Conservation (phyloP, 257 asterid genomes). For the Coffea eugenioides region DNA sequence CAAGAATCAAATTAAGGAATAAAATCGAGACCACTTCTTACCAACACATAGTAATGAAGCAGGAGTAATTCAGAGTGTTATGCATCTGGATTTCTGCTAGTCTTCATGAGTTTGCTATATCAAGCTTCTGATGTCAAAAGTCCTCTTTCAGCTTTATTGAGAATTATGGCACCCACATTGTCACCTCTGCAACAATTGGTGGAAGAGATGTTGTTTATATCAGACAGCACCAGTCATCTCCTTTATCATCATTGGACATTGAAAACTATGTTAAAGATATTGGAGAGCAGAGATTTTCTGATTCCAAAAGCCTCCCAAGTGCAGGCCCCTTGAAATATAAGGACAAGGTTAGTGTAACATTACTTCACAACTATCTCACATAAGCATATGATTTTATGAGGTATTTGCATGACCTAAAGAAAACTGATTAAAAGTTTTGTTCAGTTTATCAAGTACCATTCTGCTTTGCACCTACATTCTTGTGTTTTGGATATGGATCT, state of each 20-base stretch:
- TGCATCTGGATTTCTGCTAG: not conserved
- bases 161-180: conserved; percentile 93
- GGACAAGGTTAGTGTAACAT: conserved; percentile 78
- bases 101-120: not conserved
- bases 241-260: conserved; percentile 67
- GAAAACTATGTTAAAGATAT: conserved; percentile 85
- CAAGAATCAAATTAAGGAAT: not conserved
- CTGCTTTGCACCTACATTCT: not conserved
- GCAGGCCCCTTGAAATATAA: conserved; percentile 80
- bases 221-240: conserved; percentile 90
- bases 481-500: not conserved
- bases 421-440: not conserved
- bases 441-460: not conserved
- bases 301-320: conserved; percentile 64
- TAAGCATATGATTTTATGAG: not conserved
- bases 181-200: conserved; percentile 92
- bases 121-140: conserved; percentile 25
- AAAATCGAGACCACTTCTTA: not conserved
- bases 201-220: conserved; percentile 91
- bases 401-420: not conserved
- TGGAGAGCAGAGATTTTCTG: conserved; percentile 88
- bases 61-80: not conserved
- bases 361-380: not conserved
- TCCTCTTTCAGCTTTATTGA: conserved; percentile 83
- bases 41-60: not conserved